Percentiles rank a stretch among this genome's conserved stretches.
phyloP scores from a whole-genome alignment of 441 rosid species.

The Kokia cookei region DNA sequence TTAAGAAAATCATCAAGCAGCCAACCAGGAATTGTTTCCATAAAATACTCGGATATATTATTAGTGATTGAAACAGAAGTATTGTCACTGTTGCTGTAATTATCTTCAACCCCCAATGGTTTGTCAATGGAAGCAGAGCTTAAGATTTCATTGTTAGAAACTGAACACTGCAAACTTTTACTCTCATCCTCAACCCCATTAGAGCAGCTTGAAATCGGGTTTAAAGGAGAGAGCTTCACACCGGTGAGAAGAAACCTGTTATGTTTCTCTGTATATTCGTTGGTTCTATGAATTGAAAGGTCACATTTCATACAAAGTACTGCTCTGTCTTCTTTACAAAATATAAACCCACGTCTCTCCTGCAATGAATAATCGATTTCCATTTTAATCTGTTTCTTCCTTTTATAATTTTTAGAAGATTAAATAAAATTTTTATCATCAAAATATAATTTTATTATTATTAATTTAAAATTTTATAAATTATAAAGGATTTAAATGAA shows the following conservation, averaged over 20 bases:
- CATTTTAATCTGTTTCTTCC: no score
- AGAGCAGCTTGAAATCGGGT: neutral
- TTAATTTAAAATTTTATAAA: no score
- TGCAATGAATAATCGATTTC: conserved; percentile 10
- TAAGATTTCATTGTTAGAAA: conserved; percentile 16
- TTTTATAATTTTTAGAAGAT: no score
- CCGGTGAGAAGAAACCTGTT: conserved; percentile 84
- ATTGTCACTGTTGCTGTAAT: neutral
- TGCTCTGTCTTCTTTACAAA: conserved; percentile 88
- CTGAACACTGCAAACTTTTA: conserved; percentile 11
- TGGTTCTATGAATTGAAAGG: conserved; percentile 58
- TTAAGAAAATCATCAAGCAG: conserved; percentile 80
- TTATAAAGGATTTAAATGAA: no score
- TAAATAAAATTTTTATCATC: no score
- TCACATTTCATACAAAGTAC: conserved; percentile 91
- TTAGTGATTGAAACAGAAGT: conserved; percentile 41
- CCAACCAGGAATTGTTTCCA: conserved; percentile 84
- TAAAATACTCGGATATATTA: conserved; percentile 62
- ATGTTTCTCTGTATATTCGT: conserved; percentile 69
- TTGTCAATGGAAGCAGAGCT: conserved; percentile 28
- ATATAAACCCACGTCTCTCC: conserved; percentile 74
- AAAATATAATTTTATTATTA: no score
- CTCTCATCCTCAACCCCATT: neutral
- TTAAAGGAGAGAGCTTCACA: conserved; percentile 45
- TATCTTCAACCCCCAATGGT: conserved; percentile 6